phyloP scores from a whole-genome alignment of 2,329 filamentous ascomycete genomes.

The Neurospora sp. region DNA sequence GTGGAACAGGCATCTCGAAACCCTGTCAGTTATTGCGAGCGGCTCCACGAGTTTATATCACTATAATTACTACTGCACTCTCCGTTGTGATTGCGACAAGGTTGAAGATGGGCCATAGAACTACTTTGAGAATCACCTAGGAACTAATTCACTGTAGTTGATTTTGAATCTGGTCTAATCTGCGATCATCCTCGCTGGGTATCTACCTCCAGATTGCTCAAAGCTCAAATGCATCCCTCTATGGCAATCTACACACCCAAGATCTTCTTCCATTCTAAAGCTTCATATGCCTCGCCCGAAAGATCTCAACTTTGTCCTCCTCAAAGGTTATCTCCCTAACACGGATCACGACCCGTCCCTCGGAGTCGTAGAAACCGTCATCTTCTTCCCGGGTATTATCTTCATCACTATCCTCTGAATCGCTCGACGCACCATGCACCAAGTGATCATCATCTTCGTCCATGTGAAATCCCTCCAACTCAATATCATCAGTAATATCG shows the following conservation, averaged over 20 bases:
- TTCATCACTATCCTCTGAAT: neutral
- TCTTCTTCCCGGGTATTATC: conserved; percentile 25
- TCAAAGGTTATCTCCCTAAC: conserved; percentile 75
- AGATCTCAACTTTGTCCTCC: conserved; percentile 73
- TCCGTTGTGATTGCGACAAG: neutral
- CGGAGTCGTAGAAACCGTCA: conserved; percentile 40
- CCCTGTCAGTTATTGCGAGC: neutral
- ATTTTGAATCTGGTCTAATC: neutral
- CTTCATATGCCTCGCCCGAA: conserved; percentile 60
- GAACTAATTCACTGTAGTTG: too few relatives aligned
- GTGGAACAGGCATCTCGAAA: neutral
- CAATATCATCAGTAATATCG: conserved; percentile 5
- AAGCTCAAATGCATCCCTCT: neutral
- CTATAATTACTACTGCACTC: neutral
- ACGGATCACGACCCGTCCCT: conserved; percentile 40
- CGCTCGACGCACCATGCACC: neutral
- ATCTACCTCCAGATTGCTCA: neutral
- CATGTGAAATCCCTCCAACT: conserved; percentile 3
- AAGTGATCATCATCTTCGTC: conserved; percentile 32
- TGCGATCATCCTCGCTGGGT: neutral
- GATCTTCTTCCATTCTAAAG: conserved; percentile 22
- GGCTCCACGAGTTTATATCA: neutral
- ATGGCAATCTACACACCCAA: neutral
- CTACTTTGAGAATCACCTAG: neutral
- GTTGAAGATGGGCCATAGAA: neutral